These are phyloP conservation scores for Phyllosticta citrichinensis DNA, from an alignment of 2,329 filamentous ascomycete species.

Conservation along the genomic window DNA sequence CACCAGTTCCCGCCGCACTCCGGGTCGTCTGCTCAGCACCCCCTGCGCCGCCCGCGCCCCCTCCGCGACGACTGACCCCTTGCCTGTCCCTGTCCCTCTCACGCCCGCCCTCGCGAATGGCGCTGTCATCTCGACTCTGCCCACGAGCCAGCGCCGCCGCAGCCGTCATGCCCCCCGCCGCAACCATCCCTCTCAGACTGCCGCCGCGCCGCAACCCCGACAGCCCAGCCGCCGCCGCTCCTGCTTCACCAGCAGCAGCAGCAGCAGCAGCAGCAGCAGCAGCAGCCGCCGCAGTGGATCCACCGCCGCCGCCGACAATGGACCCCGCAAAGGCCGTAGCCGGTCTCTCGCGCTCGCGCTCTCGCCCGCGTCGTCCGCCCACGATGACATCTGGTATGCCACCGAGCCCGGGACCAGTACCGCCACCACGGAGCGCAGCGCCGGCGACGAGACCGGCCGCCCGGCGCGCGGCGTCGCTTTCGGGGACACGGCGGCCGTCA, in stretches of 20 bases:
- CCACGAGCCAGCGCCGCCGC: background rate
- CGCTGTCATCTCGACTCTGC: background rate
- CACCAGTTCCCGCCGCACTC: no score
- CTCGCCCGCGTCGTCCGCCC: background rate
- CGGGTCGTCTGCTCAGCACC: no score
- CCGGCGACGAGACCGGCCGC: background rate
- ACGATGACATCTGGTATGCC: background rate
- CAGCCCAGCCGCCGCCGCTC: background rate
- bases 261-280: background rate
- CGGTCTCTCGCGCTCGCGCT: background rate
- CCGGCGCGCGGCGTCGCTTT: constrained; percentile 31
- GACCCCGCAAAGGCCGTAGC: background rate
- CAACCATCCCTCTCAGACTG: background rate
- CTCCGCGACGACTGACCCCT: constrained; percentile 5
- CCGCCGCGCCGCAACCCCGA: background rate
- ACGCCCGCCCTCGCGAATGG: background rate
- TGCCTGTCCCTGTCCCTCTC: background rate
- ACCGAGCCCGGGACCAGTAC: background rate
- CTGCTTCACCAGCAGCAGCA: background rate
- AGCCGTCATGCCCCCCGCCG: background rate
- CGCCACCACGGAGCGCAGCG: background rate
- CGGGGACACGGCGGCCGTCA: constrained; percentile 33
- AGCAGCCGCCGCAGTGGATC: background rate
- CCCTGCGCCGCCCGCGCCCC: constrained; percentile 13
- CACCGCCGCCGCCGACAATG: background rate